A percentile compares a stretch with the other conserved stretches of the same genome.
Evolutionary conservation across 257 asterid species (phyloP).

Genomic region (Gynochthodes officinalis): DNA sequence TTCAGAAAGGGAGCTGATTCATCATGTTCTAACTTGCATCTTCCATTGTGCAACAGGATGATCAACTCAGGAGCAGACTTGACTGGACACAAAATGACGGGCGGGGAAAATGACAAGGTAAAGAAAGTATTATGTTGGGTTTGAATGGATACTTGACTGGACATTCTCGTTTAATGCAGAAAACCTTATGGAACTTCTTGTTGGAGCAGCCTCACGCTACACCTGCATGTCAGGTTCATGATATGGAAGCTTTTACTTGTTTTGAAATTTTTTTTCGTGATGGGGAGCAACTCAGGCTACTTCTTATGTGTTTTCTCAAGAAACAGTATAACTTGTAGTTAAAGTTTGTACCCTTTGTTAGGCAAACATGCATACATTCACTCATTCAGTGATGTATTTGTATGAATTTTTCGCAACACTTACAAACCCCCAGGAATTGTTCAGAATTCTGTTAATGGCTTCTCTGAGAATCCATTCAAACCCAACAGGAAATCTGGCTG

Average conservation of each 20-base stretch:
- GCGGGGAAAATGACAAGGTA: too few relatives aligned
- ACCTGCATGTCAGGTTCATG: conserved; percentile 98
- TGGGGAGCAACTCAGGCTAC: background rate
- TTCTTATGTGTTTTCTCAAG: background rate
- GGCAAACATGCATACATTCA: background rate
- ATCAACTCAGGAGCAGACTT: conserved; percentile 47
- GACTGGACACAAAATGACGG: conserved; percentile 69
- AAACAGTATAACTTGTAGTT: too few relatives aligned
- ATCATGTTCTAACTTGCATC: conserved; percentile 8
- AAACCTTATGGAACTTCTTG: conserved; percentile 78
- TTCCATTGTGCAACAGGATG: conserved; percentile 51
- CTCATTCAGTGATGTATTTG: background rate
- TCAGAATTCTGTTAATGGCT: too few relatives aligned
- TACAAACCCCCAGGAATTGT: too few relatives aligned
- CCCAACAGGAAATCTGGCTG: too few relatives aligned
- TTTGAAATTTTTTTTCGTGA: background rate
- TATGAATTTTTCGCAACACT: too few relatives aligned
- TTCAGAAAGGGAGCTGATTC: background rate
- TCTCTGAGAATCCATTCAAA: too few relatives aligned
- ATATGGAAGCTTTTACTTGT: conserved; percentile 16
- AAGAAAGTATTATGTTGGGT: too few relatives aligned
- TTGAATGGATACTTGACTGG: too few relatives aligned
- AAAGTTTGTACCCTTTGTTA: background rate
- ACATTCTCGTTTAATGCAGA: conserved; percentile 39
- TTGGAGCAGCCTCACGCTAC: conserved; percentile 93